A percentile compares a stretch with the other conserved stretches of the same genome.
These are phyloP conservation scores for Asterophora parasitica DNA, from an alignment of 768 basidiomycete genomes.

Conservation along the genomic window DNA sequence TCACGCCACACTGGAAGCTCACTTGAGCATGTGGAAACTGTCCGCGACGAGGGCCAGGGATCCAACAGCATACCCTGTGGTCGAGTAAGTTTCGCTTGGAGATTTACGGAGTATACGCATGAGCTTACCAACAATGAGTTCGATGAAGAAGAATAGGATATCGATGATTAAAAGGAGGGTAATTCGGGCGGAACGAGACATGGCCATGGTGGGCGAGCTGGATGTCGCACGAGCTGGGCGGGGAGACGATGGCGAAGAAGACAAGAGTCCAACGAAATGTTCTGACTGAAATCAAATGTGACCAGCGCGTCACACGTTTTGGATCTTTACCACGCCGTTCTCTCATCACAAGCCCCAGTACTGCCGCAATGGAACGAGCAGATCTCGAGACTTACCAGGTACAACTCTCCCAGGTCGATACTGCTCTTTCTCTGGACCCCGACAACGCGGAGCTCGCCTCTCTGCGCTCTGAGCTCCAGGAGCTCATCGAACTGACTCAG, in stretches of 20 bases:
- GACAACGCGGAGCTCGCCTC: slow-evolving; percentile 67
- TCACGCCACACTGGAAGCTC: slow-evolving; percentile 21
- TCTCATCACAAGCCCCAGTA: no score
- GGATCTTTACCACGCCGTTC: no score
- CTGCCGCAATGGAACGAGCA: slow-evolving; percentile 47
- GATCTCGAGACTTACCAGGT: slow-evolving; percentile 90
- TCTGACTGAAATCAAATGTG: not conserved
- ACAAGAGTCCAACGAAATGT: not conserved
- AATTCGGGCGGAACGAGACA: slow-evolving; percentile 72
- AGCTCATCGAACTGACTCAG: slow-evolving; percentile 80
- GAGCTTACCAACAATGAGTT: slow-evolving; percentile 70
- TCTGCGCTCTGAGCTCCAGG: slow-evolving; percentile 71
- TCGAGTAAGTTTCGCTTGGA: slow-evolving; percentile 12
- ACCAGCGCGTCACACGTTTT: not conserved
- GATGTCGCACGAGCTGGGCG: not conserved
- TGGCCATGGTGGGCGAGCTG: slow-evolving; percentile 22
- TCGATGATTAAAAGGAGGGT: slow-evolving; percentile 80
- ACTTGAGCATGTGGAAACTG: slow-evolving; percentile 99
- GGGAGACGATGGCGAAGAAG: not conserved
- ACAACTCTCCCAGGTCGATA: slow-evolving; percentile 84
- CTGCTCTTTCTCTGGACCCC: slow-evolving; percentile 72
- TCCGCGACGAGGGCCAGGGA: slow-evolving; percentile 95
- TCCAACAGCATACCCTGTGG: slow-evolving; percentile 86
- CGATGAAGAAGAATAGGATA: slow-evolving; percentile 79
- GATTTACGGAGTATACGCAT: not conserved